Evolutionary conservation across 768 basidiomycete species (phyloP).

Genomic region (Vishniacozyma victoriae): DNA sequence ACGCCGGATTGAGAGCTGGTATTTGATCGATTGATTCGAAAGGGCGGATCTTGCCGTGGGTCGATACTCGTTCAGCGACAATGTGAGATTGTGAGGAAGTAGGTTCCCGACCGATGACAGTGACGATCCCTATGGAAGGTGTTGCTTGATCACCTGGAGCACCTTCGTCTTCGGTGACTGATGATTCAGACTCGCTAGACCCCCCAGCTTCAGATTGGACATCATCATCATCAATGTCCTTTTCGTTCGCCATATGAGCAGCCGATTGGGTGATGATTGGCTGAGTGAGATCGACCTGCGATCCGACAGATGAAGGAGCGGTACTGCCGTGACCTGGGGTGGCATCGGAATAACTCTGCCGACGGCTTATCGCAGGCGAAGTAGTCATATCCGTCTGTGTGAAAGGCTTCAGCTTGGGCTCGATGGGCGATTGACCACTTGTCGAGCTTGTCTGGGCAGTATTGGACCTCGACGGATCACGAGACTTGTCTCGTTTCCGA

Average conservation of each 20-base stretch:
- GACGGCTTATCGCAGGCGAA: neutral
- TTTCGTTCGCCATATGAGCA: slow-evolving; percentile 23
- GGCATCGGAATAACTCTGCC: neutral
- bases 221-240: slow-evolving; percentile 23
- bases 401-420: neutral
- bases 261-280: slow-evolving; percentile 30
- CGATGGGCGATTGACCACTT: neutral
- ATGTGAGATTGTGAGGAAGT: slow-evolving; percentile 17
- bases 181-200: slow-evolving; percentile 10
- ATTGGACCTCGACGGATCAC: neutral
- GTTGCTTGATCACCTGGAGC: slow-evolving; percentile 2
- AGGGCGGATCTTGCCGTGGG: slow-evolving; percentile 32
- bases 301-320: slow-evolving; percentile 3
- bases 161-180: neutral
- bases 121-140: slow-evolving; percentile 10
- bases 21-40: slow-evolving; percentile 34
- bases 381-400: neutral
- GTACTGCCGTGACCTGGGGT: neutral
- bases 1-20: slow-evolving; percentile 29
- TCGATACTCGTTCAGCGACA: slow-evolving; percentile 39
- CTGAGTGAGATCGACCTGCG: slow-evolving; percentile 27
- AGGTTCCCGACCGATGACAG: slow-evolving; percentile 30
- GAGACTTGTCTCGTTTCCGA: slow-evolving; percentile 1
- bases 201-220: slow-evolving; percentile 37
- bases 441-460: neutral